Evolutionary conservation across 495 filamentous ascomycete species (phyloP), one percentile per base, ranked within the genome.

Genomic region (Neurospora sp.): DNA sequence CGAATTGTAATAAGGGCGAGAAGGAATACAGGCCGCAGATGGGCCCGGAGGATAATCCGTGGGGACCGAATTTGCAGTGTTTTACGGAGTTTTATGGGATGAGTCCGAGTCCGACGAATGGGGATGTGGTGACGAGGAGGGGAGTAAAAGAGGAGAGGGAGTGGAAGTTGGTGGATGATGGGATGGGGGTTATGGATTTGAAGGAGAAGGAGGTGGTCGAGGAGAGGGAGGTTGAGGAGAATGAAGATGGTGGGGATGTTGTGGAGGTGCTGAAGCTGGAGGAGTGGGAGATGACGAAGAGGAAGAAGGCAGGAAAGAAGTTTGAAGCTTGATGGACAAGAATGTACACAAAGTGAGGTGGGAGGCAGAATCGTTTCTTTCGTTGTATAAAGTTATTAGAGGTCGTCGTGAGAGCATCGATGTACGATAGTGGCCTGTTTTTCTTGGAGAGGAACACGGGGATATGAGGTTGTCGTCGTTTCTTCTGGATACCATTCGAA

Each of bases 1-100:
- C 45, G 4, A 75, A 75, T 10, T 75, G 74, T 68, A 72, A 70
- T 9, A 70, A 74, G 17, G 72, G 22, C 7, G 22, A 16, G 22
- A 17, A 16, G 20, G 14, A 38, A 0, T 70, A 74, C 14, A 31
- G 45, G 0, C 74, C 74, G 0, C 10, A 37, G 20, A 70, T 69
- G 72, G 74, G 73, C 0, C 74, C 74, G 7, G 7, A 10, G 4
- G 61, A 45, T 12, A 68, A 73, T 3, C 41, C 42, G 0, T 75
- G 70, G 72, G 74, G 74, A 17, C 74, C 74, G 20, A 75, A 75
- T 38, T 48, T 70, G 65, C 14, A 40, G 61, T 41, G 22, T 59
- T 53, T 14, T 53, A 71, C 53, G 1, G 53, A 65, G 53, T 65
- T 35, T 65, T 65, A 16, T 65, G 53, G 53, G 22, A 1, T 65